Percentiles rank a stretch among this genome's conserved stretches.
Conservation (phyloP, 129 eudicot genomes). For the Lactuca saligna region DNA sequence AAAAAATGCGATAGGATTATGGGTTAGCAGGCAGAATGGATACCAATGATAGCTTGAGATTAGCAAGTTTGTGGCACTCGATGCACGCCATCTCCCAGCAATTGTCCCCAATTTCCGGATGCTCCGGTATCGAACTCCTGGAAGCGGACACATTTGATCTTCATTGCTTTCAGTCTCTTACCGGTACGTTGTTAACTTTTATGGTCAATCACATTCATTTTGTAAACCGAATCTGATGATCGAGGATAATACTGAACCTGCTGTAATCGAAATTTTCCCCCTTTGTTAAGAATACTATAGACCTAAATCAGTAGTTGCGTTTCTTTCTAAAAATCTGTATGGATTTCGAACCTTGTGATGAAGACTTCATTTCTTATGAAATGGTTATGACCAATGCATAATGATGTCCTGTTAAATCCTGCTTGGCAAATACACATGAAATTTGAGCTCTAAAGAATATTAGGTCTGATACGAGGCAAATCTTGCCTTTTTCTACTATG, state of each 20-base stretch:
- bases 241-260: background rate
- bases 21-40: conserved; percentile 98
- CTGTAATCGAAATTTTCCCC: background rate
- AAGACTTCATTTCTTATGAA: background rate
- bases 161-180: conserved; percentile 97
- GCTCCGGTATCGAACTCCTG: conserved; percentile 83
- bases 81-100: conserved; percentile 99
- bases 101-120: conserved; percentile 73
- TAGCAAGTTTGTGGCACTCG: conserved; percentile 96
- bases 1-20: conserved; percentile 49
- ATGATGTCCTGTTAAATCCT: background rate
- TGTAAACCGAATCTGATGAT: conserved; percentile 7
- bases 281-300: background rate
- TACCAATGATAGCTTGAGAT: conserved; percentile 85
- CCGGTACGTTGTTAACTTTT: conserved; percentile 47
- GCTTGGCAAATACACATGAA: too few species aligned
- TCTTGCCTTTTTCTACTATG: background rate
- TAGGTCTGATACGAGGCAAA: background rate
- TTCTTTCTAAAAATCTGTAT: background rate
- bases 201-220: background rate
- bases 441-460: background rate
- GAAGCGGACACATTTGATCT: conserved; percentile 97
- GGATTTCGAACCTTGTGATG: background rate
- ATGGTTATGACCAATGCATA: background rate
- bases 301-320: background rate